These are phyloP conservation scores for Penicillium sp. DNA, from an alignment of 2,329 filamentous ascomycete genomes.

Conservation along the genomic window DNA sequence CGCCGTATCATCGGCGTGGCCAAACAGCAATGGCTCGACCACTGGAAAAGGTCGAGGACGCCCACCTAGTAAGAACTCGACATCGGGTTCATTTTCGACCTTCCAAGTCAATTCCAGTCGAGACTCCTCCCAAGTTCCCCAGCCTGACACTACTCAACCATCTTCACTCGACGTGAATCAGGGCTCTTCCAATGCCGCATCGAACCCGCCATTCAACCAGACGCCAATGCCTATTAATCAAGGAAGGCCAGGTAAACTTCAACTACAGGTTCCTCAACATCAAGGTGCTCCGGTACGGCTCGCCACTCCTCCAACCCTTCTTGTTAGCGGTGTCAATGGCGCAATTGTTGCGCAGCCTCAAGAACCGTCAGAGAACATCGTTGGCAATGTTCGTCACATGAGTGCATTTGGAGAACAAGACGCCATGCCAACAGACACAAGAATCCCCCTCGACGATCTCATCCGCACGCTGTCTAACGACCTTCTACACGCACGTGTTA, in stretches of 20 bases:
- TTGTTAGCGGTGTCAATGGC: conserved; percentile 42
- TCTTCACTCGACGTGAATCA: conserved; percentile 49
- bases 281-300: conserved; percentile 45
- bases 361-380: background rate
- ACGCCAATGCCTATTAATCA: conserved; percentile 29
- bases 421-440: conserved; percentile 6
- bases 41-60: conserved; percentile 75
- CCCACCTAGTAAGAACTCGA: conserved; percentile 72
- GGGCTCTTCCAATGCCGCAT: conserved; percentile 28
- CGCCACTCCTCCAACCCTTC: conserved; percentile 45
- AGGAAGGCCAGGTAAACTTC: conserved; percentile 42
- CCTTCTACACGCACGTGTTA: conserved; percentile 34
- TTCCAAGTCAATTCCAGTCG: conserved; percentile 65
- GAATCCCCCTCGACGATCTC: conserved; percentile 36
- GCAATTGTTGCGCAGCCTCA: conserved; percentile 7
- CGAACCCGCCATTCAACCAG: conserved; percentile 28
- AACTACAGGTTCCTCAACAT: conserved; percentile 47
- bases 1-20: conserved; percentile 90
- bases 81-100: conserved; percentile 67
- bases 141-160: conserved; percentile 40
- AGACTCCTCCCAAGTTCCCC: conserved; percentile 46
- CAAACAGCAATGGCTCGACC: conserved; percentile 62
- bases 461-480: conserved; percentile 35
- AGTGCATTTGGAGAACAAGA: conserved; percentile 6
- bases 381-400: background rate